These are phyloP conservation scores for Grosmannia serpens DNA, from an alignment of 2,329 filamentous ascomycete genomes.

Conservation along the genomic window DNA sequence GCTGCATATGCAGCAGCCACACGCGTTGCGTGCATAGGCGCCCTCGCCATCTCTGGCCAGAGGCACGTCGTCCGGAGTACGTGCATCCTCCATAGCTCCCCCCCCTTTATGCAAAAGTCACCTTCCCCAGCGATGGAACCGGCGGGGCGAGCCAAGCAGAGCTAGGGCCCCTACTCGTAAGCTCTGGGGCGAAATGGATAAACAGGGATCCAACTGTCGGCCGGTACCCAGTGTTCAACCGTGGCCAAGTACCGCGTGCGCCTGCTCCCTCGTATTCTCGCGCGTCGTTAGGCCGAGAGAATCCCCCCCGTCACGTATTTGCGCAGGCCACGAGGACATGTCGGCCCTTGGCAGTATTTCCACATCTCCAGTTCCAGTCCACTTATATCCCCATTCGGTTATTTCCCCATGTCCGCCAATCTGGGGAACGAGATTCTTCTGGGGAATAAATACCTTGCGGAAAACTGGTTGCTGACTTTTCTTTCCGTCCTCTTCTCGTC, in stretches of 20 bases:
- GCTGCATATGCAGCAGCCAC: no score
- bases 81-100: no score
- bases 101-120: no score
- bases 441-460: background rate
- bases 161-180: no score
- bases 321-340: background rate
- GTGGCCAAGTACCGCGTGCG: background rate
- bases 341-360: background rate
- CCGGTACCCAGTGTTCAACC: background rate
- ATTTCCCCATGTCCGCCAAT: background rate
- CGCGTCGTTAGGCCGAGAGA: background rate
- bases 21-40: no score
- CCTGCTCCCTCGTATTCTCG: background rate
- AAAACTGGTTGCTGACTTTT: background rate
- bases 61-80: no score
- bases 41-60: no score
- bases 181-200: no score
- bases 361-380: background rate
- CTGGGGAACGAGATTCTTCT: background rate
- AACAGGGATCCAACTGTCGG: no score
- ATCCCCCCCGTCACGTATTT: background rate
- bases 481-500: background rate
- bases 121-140: no score
- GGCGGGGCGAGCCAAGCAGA: no score
- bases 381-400: background rate